phyloP scores from a whole-genome alignment of 2,329 filamentous ascomycete species.

The Colletotrichum caudatum region DNA sequence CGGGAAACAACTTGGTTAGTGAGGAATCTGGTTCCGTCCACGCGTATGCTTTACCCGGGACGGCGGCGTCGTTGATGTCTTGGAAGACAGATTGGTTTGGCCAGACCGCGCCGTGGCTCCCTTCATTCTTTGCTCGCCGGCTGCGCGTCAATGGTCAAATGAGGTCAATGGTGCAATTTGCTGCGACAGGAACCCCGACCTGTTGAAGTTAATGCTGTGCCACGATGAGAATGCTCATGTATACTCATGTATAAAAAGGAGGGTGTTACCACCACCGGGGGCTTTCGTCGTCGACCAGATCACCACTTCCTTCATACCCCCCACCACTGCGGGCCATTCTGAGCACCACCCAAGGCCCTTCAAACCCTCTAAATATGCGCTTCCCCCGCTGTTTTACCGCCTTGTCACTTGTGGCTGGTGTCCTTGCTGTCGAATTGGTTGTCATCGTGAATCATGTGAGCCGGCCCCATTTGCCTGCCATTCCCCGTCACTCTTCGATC shows the following conservation, averaged over 20 bases:
- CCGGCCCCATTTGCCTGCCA: no score
- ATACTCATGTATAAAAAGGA: constrained; percentile 6
- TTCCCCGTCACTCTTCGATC: neutral
- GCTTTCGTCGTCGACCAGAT: neutral
- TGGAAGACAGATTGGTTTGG: neutral
- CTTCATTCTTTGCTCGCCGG: constrained; percentile 1
- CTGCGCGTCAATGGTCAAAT: neutral
- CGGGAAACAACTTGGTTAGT: neutral
- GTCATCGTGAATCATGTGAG: constrained; percentile 29
- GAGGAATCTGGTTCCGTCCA: neutral
- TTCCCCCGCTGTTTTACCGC: neutral
- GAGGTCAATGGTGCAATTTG: neutral
- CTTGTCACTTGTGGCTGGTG: neutral
- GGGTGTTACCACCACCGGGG: neutral
- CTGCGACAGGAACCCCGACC: neutral
- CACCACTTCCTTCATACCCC: neutral
- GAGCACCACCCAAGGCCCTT: neutral
- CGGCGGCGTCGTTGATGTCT: neutral
- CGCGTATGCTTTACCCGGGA: neutral
- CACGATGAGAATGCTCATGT: neutral
- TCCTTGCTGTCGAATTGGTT: constrained; percentile 22
- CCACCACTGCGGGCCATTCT: no score
- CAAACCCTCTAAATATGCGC: neutral
- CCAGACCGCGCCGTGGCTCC: neutral
- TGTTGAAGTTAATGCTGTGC: neutral